A percentile compares a stretch with the other conserved stretches of the same genome.
phyloP scores from a whole-genome alignment of 164 flowering plant genomes.

The Euptelea pleiosperma region DNA sequence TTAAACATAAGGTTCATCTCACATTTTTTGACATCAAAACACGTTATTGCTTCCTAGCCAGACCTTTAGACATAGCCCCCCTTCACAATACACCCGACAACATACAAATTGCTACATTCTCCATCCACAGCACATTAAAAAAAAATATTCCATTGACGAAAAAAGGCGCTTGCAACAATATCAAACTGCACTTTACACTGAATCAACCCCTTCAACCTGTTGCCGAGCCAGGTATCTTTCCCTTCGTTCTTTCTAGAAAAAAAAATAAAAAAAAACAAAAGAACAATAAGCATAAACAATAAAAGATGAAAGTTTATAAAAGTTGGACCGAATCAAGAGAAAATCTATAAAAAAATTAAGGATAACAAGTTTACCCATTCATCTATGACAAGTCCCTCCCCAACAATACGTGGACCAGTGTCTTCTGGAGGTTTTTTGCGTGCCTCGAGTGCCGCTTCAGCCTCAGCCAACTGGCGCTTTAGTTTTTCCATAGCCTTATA shows the following conservation, averaged over 20 bases:
- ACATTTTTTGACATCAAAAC: conserved; percentile 12
- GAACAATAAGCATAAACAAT: background rate
- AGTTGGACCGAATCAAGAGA: background rate
- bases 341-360: background rate
- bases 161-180: conserved; percentile 11
- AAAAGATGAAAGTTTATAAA: background rate
- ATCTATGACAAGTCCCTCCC: conserved; percentile 96
- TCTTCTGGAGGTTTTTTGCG: conserved; percentile 85
- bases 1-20: conserved; percentile 16
- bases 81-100: conserved; percentile 1
- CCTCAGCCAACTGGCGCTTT: conserved; percentile 85
- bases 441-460: conserved; percentile 79
- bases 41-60: conserved; percentile 6
- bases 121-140: conserved; percentile 6
- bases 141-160: conserved; percentile 11
- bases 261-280: background rate
- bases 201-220: conserved; percentile 76
- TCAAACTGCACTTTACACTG: conserved; percentile 37
- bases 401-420: conserved; percentile 67
- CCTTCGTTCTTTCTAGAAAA: conserved; percentile 71
- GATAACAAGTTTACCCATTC: conserved; percentile 57
- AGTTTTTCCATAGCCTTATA: conserved; percentile 77
- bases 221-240: conserved; percentile 89
- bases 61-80: conserved; percentile 10
- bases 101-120: conserved; percentile 13